Evolutionary conservation across 2,329 filamentous ascomycete species (phyloP), one percentile per base, ranked within the genome.

Genomic region (Biscogniauxia sp.): DNA sequence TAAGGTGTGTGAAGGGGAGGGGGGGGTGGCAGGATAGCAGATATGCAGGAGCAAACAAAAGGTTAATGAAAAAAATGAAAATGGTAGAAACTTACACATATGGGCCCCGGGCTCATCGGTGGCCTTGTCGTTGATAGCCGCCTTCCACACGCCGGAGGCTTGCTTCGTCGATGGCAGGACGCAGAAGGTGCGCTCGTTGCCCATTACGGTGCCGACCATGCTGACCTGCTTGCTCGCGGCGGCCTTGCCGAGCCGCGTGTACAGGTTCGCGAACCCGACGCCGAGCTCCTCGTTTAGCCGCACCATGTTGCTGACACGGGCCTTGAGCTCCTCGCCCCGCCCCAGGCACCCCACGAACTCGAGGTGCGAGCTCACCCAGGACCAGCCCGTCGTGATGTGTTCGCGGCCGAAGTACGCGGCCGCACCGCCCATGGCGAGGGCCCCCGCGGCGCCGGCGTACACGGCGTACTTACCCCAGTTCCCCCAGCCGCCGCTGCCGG

Each of bases 321-420:
- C 84, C 67, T 88, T 87, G 65, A 98, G 80, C 71, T 97, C 93
- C 68, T 93, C 90, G 4, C 87, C 87, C n/a, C 91, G 87, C 54
- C 91, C 90, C 7, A 99, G 83, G 70, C 92, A 96, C 1, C 93
- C 92, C 1, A 98, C 91, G 70, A 98, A 99, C 74, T 95, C 91
- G 25, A 99, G 85, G 76, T 99, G 95, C 41, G 91, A 95, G 17
- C 89, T 87, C 15, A 91, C 91, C 93, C 93, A 98, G 9, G 81
- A 81, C 79, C 88, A 88, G 7, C 93, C 90, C 61, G 89, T 83
- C 2, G 84, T 85, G 63, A 98, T 86, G 64, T 92, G 88, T 32
- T 96, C 91, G 58, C 92, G 86, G 69, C 95, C 93, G 69, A 90
- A 81, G 79, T 96, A 98, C 11, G 94, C 90, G 7, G 93, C 93